Conservation (phyloP, 352 stramenopile species). For the Globisporangium alternatum region DNA sequence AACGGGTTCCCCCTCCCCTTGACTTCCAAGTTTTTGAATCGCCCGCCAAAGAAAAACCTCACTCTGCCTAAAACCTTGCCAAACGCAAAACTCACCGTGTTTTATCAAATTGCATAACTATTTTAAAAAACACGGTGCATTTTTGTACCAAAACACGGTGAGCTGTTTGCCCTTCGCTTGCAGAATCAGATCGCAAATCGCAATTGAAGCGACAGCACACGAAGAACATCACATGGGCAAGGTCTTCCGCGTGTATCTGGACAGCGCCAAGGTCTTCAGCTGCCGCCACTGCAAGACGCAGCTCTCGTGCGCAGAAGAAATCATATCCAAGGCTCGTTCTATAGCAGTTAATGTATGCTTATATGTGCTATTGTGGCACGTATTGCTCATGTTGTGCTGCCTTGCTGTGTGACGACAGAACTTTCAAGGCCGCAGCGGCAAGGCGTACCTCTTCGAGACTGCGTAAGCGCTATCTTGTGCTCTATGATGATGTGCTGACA, state of each 20-base stretch:
- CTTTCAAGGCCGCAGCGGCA: constrained; percentile 79
- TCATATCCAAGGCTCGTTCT: constrained; percentile 90
- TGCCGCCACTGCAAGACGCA: constrained; percentile 91
- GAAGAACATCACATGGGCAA: constrained; percentile 45
- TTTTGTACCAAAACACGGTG: not conserved
- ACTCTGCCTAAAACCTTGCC: not conserved
- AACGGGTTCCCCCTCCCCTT: constrained; percentile 4
- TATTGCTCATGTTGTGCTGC: not conserved
- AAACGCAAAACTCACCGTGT: not conserved
- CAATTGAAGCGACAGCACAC: constrained; percentile 11
- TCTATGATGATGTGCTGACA: not conserved
- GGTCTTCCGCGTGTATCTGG: constrained; percentile 90
- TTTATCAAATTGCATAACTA: not conserved
- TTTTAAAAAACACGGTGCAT: not conserved
- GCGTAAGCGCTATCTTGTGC: constrained; percentile 34
- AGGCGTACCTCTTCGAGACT: constrained; percentile 92
- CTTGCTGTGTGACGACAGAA: constrained; percentile 32
- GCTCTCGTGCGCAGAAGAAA: constrained; percentile 90
- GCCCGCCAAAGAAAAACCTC: constrained; percentile 6
- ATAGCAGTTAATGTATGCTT: not conserved
- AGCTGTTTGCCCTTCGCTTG: no score
- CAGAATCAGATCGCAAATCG: constrained; percentile 2
- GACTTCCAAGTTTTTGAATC: constrained; percentile 11
- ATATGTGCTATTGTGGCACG: not conserved
- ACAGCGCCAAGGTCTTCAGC: constrained; percentile 88